Evolutionary conservation across 257 asterid genomes (phyloP), one percentile per base, ranked within the genome.

Genomic region (Galeopsis tetrahit): DNA sequence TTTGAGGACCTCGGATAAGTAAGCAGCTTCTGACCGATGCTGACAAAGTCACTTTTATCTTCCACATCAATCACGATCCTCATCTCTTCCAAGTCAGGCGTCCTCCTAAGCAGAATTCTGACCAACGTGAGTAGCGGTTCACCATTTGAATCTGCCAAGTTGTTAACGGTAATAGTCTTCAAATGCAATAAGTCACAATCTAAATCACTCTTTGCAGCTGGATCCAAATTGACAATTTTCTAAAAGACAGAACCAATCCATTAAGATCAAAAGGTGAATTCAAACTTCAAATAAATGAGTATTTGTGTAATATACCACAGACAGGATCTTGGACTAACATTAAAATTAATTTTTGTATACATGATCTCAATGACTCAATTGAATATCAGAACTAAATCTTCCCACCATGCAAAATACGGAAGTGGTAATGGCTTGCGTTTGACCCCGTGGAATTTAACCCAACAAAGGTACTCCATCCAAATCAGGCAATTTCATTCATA

Each of bases 91-190:
- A 72, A 33, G 59, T 11, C 63, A 10, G 7, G 43, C 15, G 77
- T 59, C 51, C 71, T 63, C 66, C 55, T 53, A 9, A 73, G 72
- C 59, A 73, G 31, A 52, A 43, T 21, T 21, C 28, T 0, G 28
- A 21, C 28, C 28, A 21, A 38, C 2, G 59, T 39, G 14, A 72
- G 71, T 38, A 66, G 33, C 6, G 33, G 44, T 31, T 72, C 74
- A 46, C 53, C 53, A 46, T 46, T 46, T 11, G 6, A 2, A 13
- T 46, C 17, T 4, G 53, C 53, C 0, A 38, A 66, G 42, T 33
- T 15, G 6, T 1, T 39, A 17, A 72, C 59, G 2, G 34, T 31
- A 4, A 60, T 42, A 5, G 46, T 78, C 75, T 78, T 67, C 21
- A 67, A 48, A 61, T 72, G 78, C 60, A 32, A 15, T 39, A 66